Evolutionary conservation across 2,329 filamentous ascomycete species (phyloP), one percentile per base, ranked within the genome.

Genomic region (Biscogniauxia marginata): DNA sequence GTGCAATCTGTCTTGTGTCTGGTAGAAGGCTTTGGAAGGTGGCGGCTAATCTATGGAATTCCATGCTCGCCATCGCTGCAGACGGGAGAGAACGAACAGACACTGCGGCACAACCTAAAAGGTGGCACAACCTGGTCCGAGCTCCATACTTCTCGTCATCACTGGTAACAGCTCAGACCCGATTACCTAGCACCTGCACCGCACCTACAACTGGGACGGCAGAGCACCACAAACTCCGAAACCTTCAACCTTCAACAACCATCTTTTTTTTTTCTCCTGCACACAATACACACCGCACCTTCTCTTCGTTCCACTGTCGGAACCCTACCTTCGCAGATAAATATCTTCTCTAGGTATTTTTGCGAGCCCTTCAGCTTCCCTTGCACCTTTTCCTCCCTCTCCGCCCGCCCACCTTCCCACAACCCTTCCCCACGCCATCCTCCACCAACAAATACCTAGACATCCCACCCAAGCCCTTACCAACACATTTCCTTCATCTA

Each of bases 91-190:
- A n/a, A n/a, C n/a, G n/a, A n/a, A n/a, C n/a, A n/a, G n/a, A n/a
- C n/a, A n/a, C n/a, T n/a, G n/a, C n/a, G n/a, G n/a, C n/a, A n/a
- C n/a, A n/a, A n/a, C n/a, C n/a, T 46, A 49, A 16, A 20, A 49
- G 50, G 61, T 54, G 59, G 60, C 52, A 24, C 39, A 0, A 13
- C 18, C 16, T 63, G 62, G 62, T 63, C 62, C 59, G 60, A 64
- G 62, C 62, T 62, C 52, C 47, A 44, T n/a, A 39, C 56, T 54
- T 56, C 58, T 64, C 62, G 62, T 61, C 62, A 63, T 64, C 55
- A 54, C 30, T 34, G 8, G 30, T 13, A 7, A 52, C 46, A 51
- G 52, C 53, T 53, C 50, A 57, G 58, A 59, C 59, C 30, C 30
- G 30, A 34, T 34, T 34, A 34, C 8, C 30, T 13, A 39, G 30